These are phyloP conservation scores for Trichoderma gracile DNA, from an alignment of 2,329 filamentous ascomycete species.

Conservation along the genomic window DNA sequence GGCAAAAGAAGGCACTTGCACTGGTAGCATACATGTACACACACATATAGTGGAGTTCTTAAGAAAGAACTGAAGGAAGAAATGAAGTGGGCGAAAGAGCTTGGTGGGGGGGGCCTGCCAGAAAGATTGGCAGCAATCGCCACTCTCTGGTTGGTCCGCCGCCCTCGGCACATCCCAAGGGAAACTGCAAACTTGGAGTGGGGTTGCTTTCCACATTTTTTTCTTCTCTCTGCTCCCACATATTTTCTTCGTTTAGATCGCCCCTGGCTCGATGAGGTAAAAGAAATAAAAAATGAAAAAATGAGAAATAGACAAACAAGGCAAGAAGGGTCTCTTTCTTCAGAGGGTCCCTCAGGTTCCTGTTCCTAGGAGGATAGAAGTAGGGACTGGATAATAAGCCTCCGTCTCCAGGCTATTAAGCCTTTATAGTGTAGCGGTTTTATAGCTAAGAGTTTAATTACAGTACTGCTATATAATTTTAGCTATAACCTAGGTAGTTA, in stretches of 20 bases:
- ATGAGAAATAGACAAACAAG: neutral
- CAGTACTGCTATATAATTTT: no score
- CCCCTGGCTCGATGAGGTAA: constrained; percentile 17
- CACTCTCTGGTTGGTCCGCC: constrained; percentile 19
- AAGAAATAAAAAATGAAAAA: neutral
- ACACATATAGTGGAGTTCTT: neutral
- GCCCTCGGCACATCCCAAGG: constrained; percentile 12
- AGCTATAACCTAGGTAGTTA: no score
- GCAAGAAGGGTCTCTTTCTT: neutral
- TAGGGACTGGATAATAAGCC: no score
- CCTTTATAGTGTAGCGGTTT: no score
- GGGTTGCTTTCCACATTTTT: neutral
- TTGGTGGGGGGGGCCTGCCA: constrained; percentile 16
- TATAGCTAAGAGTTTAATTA: no score
- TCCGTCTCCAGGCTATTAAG: no score
- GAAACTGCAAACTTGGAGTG: neutral
- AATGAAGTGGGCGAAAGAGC: neutral
- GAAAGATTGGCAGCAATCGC: constrained; percentile 1
- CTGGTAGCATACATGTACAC: no score
- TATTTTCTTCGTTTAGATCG: neutral
- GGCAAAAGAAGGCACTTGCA: no score
- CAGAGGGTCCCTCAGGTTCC: neutral
- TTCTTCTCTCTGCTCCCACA: neutral
- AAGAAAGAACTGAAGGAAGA: no score
- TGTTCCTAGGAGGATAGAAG: no score